Evolutionary conservation across 495 filamentous ascomycete species (phyloP), one percentile per base, ranked within the genome.

Genomic region (Podospora pseudocomata): DNA sequence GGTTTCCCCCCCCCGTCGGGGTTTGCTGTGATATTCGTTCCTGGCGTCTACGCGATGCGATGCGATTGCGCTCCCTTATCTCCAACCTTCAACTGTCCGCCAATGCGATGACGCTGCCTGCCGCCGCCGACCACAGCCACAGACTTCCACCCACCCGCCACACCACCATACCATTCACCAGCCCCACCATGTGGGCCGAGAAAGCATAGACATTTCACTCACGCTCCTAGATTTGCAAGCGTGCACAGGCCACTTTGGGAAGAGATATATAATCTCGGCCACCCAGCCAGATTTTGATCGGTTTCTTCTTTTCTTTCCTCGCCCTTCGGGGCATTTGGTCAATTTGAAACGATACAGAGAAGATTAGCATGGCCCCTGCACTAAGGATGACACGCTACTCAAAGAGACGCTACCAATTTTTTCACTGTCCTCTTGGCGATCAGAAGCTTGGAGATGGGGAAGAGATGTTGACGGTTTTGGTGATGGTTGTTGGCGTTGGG

Each of bases 341-440:
- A 79, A 76, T 75, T 73, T 79, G 75, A 75, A 79, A 75, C 75
- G 73, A 74, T 75, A 79, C 77, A 92, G 88, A 94, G 90, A 94
- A 93, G 90, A 94, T 93, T 96, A 97, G 93, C 94, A 97, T 97
- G 92, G 94, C 94, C 94, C 94, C 94, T 97, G 94, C 93, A 96
- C 93, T 96, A 97, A 97, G 93, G 93, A 96, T 96, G 93, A 96
- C 92, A 96, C 92, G 92, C 92, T 93, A 91, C 93, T 92, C 91
- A 94, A 93, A 94, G 92, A 93, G 91, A 92, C 89, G 90, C 90
- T 92, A 90, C 85, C 86, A 83, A 90, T 89, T 90, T 90, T 90
- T 90, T 87, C 78, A 19, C 72, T 80, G 75, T 82, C 71, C 26
- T 70, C 74, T 30, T 16, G 62, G 74, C 67, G 64, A 61, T 23